phyloP scores from a whole-genome alignment of 2,329 filamentous ascomycete species.

The Lachnum nothofagi region DNA sequence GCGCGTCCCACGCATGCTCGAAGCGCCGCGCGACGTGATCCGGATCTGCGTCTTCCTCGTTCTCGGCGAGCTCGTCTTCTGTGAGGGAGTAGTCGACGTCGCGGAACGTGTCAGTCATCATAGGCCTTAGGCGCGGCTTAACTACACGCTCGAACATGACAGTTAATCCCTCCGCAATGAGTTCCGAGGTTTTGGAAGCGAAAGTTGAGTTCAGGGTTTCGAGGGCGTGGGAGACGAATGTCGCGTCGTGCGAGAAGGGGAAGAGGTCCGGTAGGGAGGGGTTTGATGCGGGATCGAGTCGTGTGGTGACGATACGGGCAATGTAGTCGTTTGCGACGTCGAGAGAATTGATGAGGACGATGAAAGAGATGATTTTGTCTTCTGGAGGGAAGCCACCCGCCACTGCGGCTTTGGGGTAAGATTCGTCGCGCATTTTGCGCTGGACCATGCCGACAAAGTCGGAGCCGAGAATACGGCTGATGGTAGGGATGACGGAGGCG shows the following conservation, averaged over 20 bases:
- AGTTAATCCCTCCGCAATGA: slow-evolving; percentile 76
- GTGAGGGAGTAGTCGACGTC: slow-evolving; percentile 79
- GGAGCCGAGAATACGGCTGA: slow-evolving; percentile 73
- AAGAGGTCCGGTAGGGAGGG: slow-evolving; percentile 60
- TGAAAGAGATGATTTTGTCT: slow-evolving; percentile 79
- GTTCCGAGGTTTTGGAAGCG: slow-evolving; percentile 69
- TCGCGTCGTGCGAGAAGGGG: slow-evolving; percentile 71
- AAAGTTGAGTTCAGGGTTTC: slow-evolving; percentile 67
- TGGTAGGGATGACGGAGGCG: slow-evolving; percentile 68
- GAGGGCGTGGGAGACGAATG: slow-evolving; percentile 63
- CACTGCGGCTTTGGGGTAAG: slow-evolving; percentile 74
- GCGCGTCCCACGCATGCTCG: slow-evolving; percentile 75
- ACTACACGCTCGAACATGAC: slow-evolving; percentile 85
- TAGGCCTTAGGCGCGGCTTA: slow-evolving; percentile 75
- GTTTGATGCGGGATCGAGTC: slow-evolving; percentile 47
- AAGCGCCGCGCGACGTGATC: slow-evolving; percentile 70
- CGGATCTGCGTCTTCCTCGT: slow-evolving; percentile 41
- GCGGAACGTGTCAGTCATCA: slow-evolving; percentile 83
- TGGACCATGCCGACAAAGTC: slow-evolving; percentile 98
- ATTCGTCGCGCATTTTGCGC: slow-evolving; percentile 94
- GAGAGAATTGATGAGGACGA: slow-evolving; percentile 91
- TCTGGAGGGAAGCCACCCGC: slow-evolving; percentile 82
- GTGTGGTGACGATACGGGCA: slow-evolving; percentile 71
- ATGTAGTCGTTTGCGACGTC: slow-evolving; percentile 91
- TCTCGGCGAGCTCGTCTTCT: slow-evolving; percentile 56